phyloP scores from a whole-genome alignment of 257 asterid genomes.

The Misopates orontium region DNA sequence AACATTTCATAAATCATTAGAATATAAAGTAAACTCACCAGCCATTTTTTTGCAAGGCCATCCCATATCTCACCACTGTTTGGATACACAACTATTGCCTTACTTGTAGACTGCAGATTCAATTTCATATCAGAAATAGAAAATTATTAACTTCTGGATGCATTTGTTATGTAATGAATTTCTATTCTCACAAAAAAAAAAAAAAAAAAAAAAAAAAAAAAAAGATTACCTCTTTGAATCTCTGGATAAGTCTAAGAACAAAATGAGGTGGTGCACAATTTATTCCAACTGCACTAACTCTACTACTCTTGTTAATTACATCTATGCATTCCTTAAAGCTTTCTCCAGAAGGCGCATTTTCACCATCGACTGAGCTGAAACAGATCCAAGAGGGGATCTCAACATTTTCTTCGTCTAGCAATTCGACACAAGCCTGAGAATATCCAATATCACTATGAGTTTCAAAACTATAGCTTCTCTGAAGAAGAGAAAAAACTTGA shows the following conservation, averaged over 20 bases:
- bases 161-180: background rate
- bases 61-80: constrained; percentile 85
- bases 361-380: constrained; percentile 78
- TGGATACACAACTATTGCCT: constrained; percentile 73
- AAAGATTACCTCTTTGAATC: constrained; percentile 56
- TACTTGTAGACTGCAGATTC: constrained; percentile 52
- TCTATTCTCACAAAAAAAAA: background rate
- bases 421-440: constrained; percentile 68
- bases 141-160: background rate
- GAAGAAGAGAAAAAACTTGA: background rate
- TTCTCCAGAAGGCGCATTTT: constrained; percentile 80
- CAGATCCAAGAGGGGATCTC: constrained; percentile 84
- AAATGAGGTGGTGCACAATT: constrained; percentile 89
- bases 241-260: constrained; percentile 58
- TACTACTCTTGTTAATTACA: constrained; percentile 52
- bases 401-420: constrained; percentile 69
- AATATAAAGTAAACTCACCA: constrained; percentile 38
- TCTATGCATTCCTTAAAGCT: constrained; percentile 63
- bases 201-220: background rate
- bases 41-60: constrained; percentile 77
- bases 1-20: background rate
- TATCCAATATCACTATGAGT: background rate
- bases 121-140: background rate
- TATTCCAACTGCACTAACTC: constrained; percentile 65
- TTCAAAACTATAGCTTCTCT: background rate